Conservation (phyloP, 169 alveolate genomes). For the Plasmodium billcollinsi region DNA sequence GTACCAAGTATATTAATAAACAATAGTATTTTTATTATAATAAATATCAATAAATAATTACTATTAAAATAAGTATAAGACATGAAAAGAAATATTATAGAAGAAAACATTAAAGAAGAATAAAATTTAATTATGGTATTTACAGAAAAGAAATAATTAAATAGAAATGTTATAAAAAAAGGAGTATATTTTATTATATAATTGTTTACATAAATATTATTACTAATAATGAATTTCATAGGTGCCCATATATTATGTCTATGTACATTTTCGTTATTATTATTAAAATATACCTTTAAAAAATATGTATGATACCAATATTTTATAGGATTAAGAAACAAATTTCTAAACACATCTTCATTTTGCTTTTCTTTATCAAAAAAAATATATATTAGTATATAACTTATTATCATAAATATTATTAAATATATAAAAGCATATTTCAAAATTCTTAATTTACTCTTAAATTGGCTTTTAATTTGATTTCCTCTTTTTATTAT, state of each 20-base stretch:
- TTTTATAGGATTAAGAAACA: no score
- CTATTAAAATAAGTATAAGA: background rate
- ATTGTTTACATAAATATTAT: background rate
- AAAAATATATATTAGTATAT: conserved; percentile 25
- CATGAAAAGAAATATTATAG: conserved; percentile 38
- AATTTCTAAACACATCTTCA: no score
- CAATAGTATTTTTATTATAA: conserved; percentile 9
- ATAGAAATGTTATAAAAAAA: conserved; percentile 15
- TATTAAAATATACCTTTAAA: conserved; percentile 1
- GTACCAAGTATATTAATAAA: conserved; percentile 52
- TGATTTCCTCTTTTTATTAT: conserved; percentile 49
- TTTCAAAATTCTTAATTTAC: conserved; percentile 24
- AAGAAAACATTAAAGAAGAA: conserved; percentile 33
- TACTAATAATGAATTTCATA: background rate
- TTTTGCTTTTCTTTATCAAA: conserved; percentile 1
- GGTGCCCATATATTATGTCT: background rate
- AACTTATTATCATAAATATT: conserved; percentile 12
- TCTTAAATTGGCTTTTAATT: conserved; percentile 24
- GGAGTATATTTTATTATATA: conserved; percentile 14
- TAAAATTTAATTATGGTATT: conserved; percentile 55
- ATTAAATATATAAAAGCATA: conserved; percentile 17
- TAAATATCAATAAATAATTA: conserved; percentile 16
- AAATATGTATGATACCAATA: no score
- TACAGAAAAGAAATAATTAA: conserved; percentile 44
- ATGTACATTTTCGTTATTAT: conserved; percentile 1